Percentiles rank a stretch among this genome's conserved stretches.
Evolutionary conservation across 2,329 filamentous ascomycete genomes (phyloP).

Genomic region (Alternaria tenuissima): DNA sequence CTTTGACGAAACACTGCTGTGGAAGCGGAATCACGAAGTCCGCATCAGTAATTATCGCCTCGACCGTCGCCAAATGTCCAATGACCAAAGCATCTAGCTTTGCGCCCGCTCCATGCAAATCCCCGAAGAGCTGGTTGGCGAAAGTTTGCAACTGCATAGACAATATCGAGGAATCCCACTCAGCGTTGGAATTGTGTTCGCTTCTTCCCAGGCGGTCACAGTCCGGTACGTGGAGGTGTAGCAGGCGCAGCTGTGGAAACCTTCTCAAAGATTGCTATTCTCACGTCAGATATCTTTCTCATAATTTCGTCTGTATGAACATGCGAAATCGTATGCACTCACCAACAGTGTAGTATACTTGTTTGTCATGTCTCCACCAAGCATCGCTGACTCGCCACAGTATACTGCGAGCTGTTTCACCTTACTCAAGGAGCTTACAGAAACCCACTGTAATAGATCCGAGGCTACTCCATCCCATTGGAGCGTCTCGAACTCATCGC

Average conservation of each 20-base stretch:
- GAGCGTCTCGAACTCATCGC: no score
- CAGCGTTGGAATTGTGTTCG: neutral
- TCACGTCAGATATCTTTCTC: no score
- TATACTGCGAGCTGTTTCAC: no score
- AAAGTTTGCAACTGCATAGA: neutral
- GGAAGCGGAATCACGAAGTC: neutral
- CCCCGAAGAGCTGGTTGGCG: neutral
- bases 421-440: no score
- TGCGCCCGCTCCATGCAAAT: neutral
- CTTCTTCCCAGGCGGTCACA: neutral
- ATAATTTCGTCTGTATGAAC: rapidly evolving
- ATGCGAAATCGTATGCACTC: no score
- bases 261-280: no score
- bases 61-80: neutral
- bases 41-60: neutral
- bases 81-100: neutral
- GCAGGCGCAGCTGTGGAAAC: neutral
- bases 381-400: no score
- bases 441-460: no score
- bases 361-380: no score
- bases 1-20: neutral
- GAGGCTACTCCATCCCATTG: no score
- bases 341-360: no score
- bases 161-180: neutral
- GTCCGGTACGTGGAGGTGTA: neutral